Base-by-base conservation (phyloP, 768 basidiomycete species). In the Leccinum disarticulatum region DNA sequence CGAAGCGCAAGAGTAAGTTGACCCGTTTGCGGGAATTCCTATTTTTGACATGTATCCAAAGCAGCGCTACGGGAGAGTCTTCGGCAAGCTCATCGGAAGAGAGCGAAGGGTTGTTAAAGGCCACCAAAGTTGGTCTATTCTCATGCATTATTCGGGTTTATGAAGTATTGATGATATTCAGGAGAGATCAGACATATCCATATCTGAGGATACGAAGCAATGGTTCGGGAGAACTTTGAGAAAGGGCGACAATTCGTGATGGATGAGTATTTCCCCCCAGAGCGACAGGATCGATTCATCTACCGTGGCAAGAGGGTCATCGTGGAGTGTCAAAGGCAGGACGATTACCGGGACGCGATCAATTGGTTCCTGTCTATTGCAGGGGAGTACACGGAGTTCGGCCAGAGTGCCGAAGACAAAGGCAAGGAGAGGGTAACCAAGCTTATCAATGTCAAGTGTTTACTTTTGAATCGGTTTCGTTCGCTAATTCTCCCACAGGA, bases 281-380 rank as follows among this genome's bases (percentile, higher is more conserved):
- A 95, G 74, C 80, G 96, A 22, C 83, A 93, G 25, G 93, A 96
- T 56, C 93, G 93, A 68, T 97, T 94, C 74, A 90, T 98, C 68
- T 96, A 88, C 79, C 84, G 96, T 13, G 81, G 86, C 6, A 98
- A 98, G 81, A 98, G 97, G 85, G 88, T 90, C 38, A 84, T 97
- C 55, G 81, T 95, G 59, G 95, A 98, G 69, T 95, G 92, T 70
- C 95, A 97, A 75, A 87, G 88, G 69, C 94, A 96, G 74, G 81
- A 87, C 55, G 90, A 96, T 70, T 98, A 97, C 74, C 91, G 94
- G 66, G 86, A 86, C 59, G 83, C 86, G 7, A 78, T 93, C 51
- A 77, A 76, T n/a, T 93, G 91, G 91, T 77, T 93, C 6, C 76
- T 93, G 33, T 74, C 77, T 27, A 80, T 80, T 57, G 64, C 90